phyloP scores from a whole-genome alignment of 768 basidiomycete species.

The Pisolithus albus region DNA sequence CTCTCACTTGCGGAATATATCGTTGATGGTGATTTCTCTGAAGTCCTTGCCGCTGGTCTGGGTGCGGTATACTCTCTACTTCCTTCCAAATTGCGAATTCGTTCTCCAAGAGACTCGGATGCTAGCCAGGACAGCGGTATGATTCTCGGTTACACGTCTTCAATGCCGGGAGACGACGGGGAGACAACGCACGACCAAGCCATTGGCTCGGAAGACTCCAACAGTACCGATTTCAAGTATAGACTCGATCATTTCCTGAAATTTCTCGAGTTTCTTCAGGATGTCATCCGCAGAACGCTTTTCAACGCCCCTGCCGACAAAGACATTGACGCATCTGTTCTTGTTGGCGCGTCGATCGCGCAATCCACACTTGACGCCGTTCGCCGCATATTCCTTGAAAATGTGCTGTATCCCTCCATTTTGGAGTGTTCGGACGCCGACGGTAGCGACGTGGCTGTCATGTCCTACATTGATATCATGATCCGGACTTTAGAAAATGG shows the following conservation, averaged over 20 bases:
- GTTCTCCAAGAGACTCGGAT: constrained; percentile 35
- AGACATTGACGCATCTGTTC: constrained; percentile 46
- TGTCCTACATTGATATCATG: constrained; percentile 92
- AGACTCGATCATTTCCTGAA: constrained; percentile 87
- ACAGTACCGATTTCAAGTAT: constrained; percentile 64
- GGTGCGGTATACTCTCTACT: constrained; percentile 90
- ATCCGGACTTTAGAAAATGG: constrained; percentile 66
- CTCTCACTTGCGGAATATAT: constrained; percentile 89
- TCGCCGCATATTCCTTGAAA: constrained; percentile 82
- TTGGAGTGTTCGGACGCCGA: constrained; percentile 88
- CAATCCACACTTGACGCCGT: constrained; percentile 80
- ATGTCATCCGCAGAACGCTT: constrained; percentile 69
- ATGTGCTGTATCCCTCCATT: constrained; percentile 87
- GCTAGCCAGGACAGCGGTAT: constrained; percentile 47
- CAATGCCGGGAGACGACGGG: constrained; percentile 49
- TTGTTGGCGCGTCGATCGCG: constrained; percentile 76
- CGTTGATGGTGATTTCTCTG: constrained; percentile 96
- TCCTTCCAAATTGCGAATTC: constrained; percentile 79
- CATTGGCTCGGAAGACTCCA: constrained; percentile 71
- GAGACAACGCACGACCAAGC: constrained; percentile 46
- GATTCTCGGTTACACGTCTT: constrained; percentile 60
- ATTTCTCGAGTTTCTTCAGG: constrained; percentile 85
- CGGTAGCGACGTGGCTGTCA: constrained; percentile 93
- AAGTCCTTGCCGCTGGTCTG: constrained; percentile 88
- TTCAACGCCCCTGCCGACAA: constrained; percentile 31